Conservation (phyloP, 371 early-diverging fungal species). For the Lichtheimia hyalospora region DNA sequence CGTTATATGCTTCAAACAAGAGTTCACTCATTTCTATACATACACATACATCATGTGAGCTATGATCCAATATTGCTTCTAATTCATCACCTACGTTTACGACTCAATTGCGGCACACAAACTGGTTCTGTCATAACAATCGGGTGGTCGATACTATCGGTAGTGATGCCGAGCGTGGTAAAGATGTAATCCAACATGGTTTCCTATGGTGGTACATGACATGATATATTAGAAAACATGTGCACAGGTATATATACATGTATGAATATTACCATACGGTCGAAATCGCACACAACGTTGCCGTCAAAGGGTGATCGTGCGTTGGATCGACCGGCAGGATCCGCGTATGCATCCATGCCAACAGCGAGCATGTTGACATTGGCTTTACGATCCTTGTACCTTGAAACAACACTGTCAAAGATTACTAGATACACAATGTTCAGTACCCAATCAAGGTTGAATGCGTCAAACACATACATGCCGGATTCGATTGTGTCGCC, state of each 20-base stretch:
- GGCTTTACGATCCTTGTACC: slow-evolving; percentile 75
- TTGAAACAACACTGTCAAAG: slow-evolving; percentile 82
- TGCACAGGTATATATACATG: neutral
- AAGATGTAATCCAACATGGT: slow-evolving; percentile 84
- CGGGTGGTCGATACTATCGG: slow-evolving; percentile 69
- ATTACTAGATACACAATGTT: slow-evolving; percentile 46
- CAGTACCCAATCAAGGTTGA: neutral
- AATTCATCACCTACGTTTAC: slow-evolving; percentile 57
- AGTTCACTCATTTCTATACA: slow-evolving; percentile 76
- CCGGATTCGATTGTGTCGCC: slow-evolving; percentile 65
- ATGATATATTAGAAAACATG: neutral
- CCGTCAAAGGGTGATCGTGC: slow-evolving; percentile 78
- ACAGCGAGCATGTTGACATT: slow-evolving; percentile 62
- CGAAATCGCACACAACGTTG: slow-evolving; percentile 67
- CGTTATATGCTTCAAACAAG: slow-evolving; percentile 82
- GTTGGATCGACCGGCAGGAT: slow-evolving; percentile 67
- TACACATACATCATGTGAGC: neutral
- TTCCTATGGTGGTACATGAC: slow-evolving; percentile 56
- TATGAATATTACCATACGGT: slow-evolving; percentile 55
- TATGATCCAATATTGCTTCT: neutral
- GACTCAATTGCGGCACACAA: slow-evolving; percentile 73
- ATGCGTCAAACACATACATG: slow-evolving; percentile 44
- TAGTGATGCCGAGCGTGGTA: slow-evolving; percentile 73
- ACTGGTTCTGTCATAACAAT: slow-evolving; percentile 85
- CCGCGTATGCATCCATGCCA: slow-evolving; percentile 76